Conservation (phyloP, 345 rosid genomes). For the Hibiscus tridactylites region DNA sequence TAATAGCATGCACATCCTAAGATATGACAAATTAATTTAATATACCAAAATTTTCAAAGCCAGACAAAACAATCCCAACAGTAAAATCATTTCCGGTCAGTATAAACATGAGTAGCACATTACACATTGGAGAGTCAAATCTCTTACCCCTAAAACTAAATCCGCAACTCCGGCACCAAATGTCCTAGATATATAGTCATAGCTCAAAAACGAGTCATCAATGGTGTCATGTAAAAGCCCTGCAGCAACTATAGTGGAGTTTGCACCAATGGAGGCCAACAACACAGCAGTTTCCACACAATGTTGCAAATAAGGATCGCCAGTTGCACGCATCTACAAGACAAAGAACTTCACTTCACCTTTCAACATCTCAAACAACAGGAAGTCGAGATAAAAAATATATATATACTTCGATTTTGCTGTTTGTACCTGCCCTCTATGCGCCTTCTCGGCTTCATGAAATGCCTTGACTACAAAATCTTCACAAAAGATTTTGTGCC, state of each 20-base stretch:
- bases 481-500: conserved; percentile 61
- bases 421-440: conserved; percentile 75
- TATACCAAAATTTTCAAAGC: no score
- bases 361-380: background rate
- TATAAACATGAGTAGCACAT: background rate
- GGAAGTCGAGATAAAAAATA: conserved; percentile 5
- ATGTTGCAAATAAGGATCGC: conserved; percentile 91
- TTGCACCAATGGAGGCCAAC: conserved; percentile 75
- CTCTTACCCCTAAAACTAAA: conserved; percentile 82
- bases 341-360: conserved; percentile 2
- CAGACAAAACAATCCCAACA: no score
- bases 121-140: background rate
- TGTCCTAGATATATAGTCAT: conserved; percentile 51
- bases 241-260: conserved; percentile 76
- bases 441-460: conserved; percentile 86
- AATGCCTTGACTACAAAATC: conserved; percentile 74
- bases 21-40: background rate
- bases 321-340: conserved; percentile 82
- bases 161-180: conserved; percentile 88
- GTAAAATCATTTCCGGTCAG: background rate
- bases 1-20: background rate
- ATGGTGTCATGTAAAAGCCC: conserved; percentile 90
- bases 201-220: conserved; percentile 73
- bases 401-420: background rate
- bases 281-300: conserved; percentile 88